These are phyloP conservation scores for Nitzschia putrida DNA, from an alignment of 108 stramenopile genomes.

Conservation along the genomic window DNA sequence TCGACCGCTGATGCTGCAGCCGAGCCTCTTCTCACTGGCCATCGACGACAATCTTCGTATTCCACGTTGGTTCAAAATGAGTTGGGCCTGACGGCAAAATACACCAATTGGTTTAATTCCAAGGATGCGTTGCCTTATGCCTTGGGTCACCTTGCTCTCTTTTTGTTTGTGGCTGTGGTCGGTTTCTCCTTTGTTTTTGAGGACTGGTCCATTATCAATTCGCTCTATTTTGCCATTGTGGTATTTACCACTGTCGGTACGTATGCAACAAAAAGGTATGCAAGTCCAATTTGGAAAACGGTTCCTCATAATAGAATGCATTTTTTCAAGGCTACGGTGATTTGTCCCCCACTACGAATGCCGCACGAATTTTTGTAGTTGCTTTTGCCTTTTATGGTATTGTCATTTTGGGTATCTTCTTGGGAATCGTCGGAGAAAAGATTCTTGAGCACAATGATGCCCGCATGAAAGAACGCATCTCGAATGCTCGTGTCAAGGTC, in stretches of 20 bases:
- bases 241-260: conserved; percentile 70
- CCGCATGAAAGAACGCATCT: background rate
- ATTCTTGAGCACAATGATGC: conserved; percentile 37
- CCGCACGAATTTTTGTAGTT: conserved; percentile 42
- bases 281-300: background rate
- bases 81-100: conserved; percentile 7
- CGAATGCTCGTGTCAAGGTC: conserved; percentile 2
- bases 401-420: conserved; percentile 46
- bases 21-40: background rate
- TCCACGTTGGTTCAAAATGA: background rate
- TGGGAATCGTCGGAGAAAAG: conserved; percentile 52
- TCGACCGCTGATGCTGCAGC: background rate
- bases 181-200: conserved; percentile 55
- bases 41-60: background rate
- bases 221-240: conserved; percentile 66
- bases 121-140: conserved; percentile 5
- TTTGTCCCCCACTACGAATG: conserved; percentile 36
- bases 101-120: conserved; percentile 16
- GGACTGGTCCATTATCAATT: conserved; percentile 59
- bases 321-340: conserved; percentile 64
- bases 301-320: background rate
- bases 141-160: conserved; percentile 13
- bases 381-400: conserved; percentile 55
- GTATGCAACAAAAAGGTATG: conserved; percentile 3
- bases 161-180: conserved; percentile 30